phyloP scores from a whole-genome alignment of 306 rosid species.

The Medicago arabica region DNA sequence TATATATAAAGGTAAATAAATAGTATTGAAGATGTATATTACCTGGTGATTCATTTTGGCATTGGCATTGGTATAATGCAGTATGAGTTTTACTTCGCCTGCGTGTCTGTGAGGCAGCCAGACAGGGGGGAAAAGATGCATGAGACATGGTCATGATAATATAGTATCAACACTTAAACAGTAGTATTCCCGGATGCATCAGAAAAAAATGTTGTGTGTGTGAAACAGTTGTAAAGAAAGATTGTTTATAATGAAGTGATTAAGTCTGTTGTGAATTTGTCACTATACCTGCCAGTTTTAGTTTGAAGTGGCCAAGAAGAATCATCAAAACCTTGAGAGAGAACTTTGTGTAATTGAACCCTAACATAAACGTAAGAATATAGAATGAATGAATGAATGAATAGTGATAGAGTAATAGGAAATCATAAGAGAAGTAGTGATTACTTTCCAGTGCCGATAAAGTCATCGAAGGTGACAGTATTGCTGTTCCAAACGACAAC shows the following conservation, averaged over 20 bases:
- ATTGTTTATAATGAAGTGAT: no score
- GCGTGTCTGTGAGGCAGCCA: constrained; percentile 37
- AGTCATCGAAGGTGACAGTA: constrained; percentile 70
- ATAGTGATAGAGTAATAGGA: no score
- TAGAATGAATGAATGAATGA: no score
- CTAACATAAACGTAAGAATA: no score
- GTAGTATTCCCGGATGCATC: no score
- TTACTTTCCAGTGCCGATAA: constrained; percentile 82
- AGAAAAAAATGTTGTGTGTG: no score
- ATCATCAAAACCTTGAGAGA: constrained; percentile 83
- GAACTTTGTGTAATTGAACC: constrained; percentile 75
- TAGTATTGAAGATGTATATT: not conserved
- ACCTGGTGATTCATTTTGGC: constrained; percentile 38
- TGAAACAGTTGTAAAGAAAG: no score
- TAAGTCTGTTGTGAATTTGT: no score
- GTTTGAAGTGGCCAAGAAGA: constrained; percentile 80
- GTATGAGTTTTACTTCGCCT: constrained; percentile 52
- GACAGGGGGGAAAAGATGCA: not conserved
- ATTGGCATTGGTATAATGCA: constrained; percentile 38
- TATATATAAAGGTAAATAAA: no score
- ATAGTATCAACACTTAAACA: not conserved
- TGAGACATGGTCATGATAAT: no score
- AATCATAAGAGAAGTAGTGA: no score
- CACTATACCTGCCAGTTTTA: constrained; percentile 74
- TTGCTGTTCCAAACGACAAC: constrained; percentile 91